Conservation (phyloP, 345 rosid species). For the Bruguiera parviflora region DNA sequence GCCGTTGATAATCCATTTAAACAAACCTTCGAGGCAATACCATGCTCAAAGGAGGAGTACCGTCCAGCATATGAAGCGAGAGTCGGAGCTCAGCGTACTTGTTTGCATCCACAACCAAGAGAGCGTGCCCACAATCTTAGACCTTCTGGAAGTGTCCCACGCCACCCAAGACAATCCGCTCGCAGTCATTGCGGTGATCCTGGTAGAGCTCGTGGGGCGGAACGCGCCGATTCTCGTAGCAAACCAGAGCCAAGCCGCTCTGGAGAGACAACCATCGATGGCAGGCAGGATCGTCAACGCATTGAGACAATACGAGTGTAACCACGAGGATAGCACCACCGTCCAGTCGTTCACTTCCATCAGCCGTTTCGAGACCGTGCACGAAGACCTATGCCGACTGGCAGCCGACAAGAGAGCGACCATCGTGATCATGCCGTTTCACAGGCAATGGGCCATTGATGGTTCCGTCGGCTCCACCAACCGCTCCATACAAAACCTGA, state of each 20-base stretch:
- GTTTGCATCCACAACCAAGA: constrained; percentile 15
- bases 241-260: background rate
- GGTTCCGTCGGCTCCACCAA: background rate
- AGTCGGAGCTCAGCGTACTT: constrained; percentile 5
- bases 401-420: constrained; percentile 9
- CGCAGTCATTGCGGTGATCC: background rate
- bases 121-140: constrained; percentile 2
- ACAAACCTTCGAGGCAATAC: constrained; percentile 1
- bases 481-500: background rate
- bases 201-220: constrained; percentile 6
- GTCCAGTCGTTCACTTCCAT: constrained; percentile 13
- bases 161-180: constrained; percentile 2
- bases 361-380: constrained; percentile 1
- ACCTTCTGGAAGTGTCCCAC: constrained; percentile 6
- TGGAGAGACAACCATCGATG: background rate
- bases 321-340: background rate
- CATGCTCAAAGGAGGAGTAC: background rate
- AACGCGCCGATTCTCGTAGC: background rate
- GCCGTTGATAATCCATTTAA: background rate
- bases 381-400: constrained; percentile 4
- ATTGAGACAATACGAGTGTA: constrained; percentile 1
- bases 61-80: background rate
- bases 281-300: background rate
- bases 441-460: constrained; percentile 12
- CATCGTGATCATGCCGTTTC: constrained; percentile 14